Evolutionary conservation across 306 rosid species (phyloP).

Genomic region (Cyamopsis tetragonoloba): DNA sequence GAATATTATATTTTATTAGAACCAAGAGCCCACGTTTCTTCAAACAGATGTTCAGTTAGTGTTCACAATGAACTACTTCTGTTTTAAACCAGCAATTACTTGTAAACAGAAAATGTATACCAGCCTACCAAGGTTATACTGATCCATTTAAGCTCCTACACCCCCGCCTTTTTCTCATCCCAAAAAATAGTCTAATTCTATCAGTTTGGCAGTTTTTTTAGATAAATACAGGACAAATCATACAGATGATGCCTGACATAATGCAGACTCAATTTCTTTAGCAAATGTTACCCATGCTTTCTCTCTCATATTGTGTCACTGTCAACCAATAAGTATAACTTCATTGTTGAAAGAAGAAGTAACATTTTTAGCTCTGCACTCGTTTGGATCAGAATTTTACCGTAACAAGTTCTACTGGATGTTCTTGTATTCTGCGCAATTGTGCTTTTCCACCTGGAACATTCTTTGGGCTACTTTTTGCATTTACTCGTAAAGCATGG

Average conservation of each 20-base stretch:
- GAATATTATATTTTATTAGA: slow-evolving; percentile 11
- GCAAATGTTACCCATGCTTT: background rate
- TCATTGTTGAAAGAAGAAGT: slow-evolving; percentile 18
- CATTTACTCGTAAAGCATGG: slow-evolving; percentile 56
- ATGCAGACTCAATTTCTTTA: background rate
- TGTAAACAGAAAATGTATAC: background rate
- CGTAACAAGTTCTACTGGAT: slow-evolving; percentile 69
- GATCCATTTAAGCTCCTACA: background rate
- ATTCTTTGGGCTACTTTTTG: slow-evolving; percentile 58
- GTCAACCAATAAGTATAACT: background rate
- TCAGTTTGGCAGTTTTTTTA: background rate
- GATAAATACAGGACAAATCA: background rate
- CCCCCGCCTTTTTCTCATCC: background rate
- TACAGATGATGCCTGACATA: background rate
- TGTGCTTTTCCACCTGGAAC: slow-evolving; percentile 41
- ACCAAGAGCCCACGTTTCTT: background rate
- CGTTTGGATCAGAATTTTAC: slow-evolving; percentile 40
- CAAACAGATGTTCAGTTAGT: background rate
- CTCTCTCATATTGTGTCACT: background rate
- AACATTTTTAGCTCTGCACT: background rate
- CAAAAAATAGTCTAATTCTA: background rate
- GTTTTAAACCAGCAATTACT: background rate
- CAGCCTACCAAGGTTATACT: background rate
- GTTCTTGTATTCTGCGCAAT: slow-evolving; percentile 33
- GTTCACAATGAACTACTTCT: background rate